Base-by-base conservation (phyloP, 108 stramenopile genomes). In the Skeletonema tropicum region DNA sequence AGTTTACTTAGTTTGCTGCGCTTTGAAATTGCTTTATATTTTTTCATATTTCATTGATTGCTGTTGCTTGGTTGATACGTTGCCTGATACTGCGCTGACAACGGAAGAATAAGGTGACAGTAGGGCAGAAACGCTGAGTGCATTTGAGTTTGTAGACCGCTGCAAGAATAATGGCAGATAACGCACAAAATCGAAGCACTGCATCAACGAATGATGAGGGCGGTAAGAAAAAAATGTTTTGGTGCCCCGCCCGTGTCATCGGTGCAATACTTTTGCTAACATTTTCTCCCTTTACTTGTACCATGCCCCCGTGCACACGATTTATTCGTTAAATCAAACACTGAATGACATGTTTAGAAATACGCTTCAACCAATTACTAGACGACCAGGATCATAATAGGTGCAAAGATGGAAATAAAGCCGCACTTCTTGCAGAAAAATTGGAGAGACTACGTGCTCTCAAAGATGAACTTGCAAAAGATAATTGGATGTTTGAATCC, bases 301-400 rank as follows among this genome's bases (percentile, higher is more conserved):
- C 39, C 10, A 41, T 41, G 0, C 0, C 13, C 12, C 39, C 3
- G n/a, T n/a, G 15, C 15, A 45, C 3, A 45, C 0, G 15, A 45
- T 41, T 4, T 3, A 45, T n/a, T 55, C 52, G 9, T 55, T 55
- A 5, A 55, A 55, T 55, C 31, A 64, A 39, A 10, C 2, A 12
- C 38, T 65, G 6, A 31, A 33, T 32, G 32, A 52, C 5, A 1
- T 6, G 5, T 17, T 46, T 29, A 80, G 77, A 79, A 73, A 68
- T 60, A 0, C 78, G 74, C 15, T 58, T 64, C 30, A 68, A 68
- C 32, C 84, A 88, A 60, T 62, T 90, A 15, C 71, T 87, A 23
- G 90, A 91, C 35, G 90, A 91, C 58, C 64, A 87, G 36, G 88
- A 91, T 58, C 90, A 91, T 80, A 85, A 83, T 39, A 65, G 85